A percentile compares a stretch with the other conserved stretches of the same genome.
Conservation (phyloP, 1,284 basidiomycete genomes). For the Ceratobasidium sp. region DNA sequence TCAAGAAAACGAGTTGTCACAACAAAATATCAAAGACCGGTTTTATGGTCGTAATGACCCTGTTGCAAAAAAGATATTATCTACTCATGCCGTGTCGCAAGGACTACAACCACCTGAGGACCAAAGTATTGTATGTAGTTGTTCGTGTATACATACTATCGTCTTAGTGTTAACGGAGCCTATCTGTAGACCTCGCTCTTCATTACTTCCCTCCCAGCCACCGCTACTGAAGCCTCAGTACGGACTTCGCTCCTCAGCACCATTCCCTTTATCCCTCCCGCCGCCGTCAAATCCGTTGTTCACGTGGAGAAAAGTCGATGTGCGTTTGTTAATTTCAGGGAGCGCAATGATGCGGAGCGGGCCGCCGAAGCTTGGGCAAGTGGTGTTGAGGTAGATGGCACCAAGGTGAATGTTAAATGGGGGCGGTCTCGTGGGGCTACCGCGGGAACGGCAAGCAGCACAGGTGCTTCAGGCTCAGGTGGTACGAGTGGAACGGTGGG, state of each 20-base stretch:
- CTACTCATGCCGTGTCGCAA: slow-evolving; percentile 74
- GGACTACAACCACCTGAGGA: slow-evolving; percentile 93
- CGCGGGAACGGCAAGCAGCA: slow-evolving; percentile 13
- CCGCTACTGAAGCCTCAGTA: slow-evolving; percentile 79
- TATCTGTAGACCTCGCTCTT: slow-evolving; percentile 84
- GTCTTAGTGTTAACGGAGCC: not conserved
- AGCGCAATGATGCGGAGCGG: slow-evolving; percentile 80
- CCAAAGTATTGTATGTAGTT: slow-evolving; percentile 78
- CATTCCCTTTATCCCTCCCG: slow-evolving; percentile 73
- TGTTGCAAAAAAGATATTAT: slow-evolving; percentile 88
- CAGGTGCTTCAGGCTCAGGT: slow-evolving; percentile 8
- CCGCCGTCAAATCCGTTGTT: slow-evolving; percentile 83
- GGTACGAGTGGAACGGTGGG: not conserved
- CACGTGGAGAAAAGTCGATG: slow-evolving; percentile 89
- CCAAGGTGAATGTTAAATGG: slow-evolving; percentile 85
- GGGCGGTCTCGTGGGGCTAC: slow-evolving; percentile 61
- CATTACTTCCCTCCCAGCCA: slow-evolving; percentile 82
- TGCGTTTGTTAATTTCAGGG: slow-evolving; percentile 95
- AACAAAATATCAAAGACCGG: slow-evolving; percentile 92
- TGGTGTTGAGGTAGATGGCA: slow-evolving; percentile 86
- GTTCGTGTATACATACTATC: not conserved
- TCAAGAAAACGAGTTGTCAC: slow-evolving; percentile 80
- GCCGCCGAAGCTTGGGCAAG: slow-evolving; percentile 88
- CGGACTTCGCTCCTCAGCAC: slow-evolving; percentile 79
- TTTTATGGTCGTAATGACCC: slow-evolving; percentile 92